These are phyloP conservation scores for Aspergillus calidoustus DNA, from an alignment of 2,329 filamentous ascomycete genomes.

Conservation along the genomic window DNA sequence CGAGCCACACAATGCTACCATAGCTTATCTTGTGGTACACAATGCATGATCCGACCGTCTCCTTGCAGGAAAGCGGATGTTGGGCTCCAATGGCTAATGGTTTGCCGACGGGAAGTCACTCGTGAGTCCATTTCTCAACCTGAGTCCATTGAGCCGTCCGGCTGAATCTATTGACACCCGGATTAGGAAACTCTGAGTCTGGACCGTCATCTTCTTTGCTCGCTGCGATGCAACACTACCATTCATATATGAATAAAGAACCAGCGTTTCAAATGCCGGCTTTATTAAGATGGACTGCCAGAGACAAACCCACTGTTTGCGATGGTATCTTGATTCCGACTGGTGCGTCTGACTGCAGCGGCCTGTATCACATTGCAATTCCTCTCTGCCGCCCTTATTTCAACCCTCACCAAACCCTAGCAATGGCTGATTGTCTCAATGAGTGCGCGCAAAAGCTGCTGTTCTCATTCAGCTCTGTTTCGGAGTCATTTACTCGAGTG, in stretches of 20 bases:
- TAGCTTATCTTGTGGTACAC: not conserved
- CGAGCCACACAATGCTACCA: not conserved
- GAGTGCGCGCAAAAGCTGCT: slow-evolving; percentile 3
- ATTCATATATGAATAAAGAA: slow-evolving; percentile 7
- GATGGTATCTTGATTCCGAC: not conserved
- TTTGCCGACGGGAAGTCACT: not conserved
- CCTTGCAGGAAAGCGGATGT: not conserved
- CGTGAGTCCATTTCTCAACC: not conserved
- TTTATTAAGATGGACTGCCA: slow-evolving; percentile 3
- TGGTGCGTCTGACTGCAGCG: slow-evolving; percentile 9
- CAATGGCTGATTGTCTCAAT: slow-evolving; percentile 21
- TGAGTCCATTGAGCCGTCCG: not conserved
- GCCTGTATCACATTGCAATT: slow-evolving; percentile 7
- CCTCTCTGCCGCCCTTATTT: not conserved
- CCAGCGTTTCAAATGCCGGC: slow-evolving; percentile 13
- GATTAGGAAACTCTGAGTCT: slow-evolving; percentile 19
- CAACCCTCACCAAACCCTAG: not conserved
- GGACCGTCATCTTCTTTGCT: not conserved
- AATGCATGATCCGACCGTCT: not conserved
- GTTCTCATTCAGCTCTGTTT: slow-evolving; percentile 12
- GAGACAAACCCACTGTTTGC: slow-evolving; percentile 16
- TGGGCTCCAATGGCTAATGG: not conserved
- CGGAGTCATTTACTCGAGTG: slow-evolving; percentile 14
- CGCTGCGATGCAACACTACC: slow-evolving; percentile 1
- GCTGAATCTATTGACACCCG: slow-evolving; percentile 32